Evolutionary conservation across 2,329 filamentous ascomycete species (phyloP), one percentile per base, ranked within the genome.

Genomic region (Bipolaris victoriae): DNA sequence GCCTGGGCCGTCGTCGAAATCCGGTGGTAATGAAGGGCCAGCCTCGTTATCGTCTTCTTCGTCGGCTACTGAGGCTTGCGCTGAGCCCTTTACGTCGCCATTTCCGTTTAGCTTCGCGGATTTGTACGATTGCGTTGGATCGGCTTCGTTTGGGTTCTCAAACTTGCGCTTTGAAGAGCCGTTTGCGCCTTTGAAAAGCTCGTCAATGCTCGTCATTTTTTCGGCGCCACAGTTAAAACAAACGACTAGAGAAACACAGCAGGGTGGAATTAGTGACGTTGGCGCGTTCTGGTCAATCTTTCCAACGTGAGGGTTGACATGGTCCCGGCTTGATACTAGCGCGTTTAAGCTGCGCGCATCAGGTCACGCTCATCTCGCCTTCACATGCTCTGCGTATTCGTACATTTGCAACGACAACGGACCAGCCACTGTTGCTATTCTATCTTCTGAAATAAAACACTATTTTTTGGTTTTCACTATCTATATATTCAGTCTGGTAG

Each of bases 111-210:
- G 70, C 71, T 87, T 88, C 7, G 81, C 80, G 39, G 85, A 81
- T 76, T 88, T 88, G 77, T 87, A 88, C 29, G 83, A 78, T 76
- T 83, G 80, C 64, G 83, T 81, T 76, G 85, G 81, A 67, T 84
- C 81, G 71, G 72, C 80, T 69, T 83, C 80, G 69, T 71, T 81
- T 76, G 55, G 81, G 70, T 61, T 80, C 75, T 87, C 84, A 67
- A 85, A 79, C 71, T 88, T 88, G 68, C 86, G 84, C 72, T 88
- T 88, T 16, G 73, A 74, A 16, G 81, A 75, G 18, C 80, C 72
- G 35, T 76, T 77, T 0, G 83, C 81, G 73, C 83, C 82, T 77
- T 85, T 87, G 78, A 88, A 88, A 15, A 88, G 81, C 43, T 88
- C 84, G 70, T 87, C 84, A 62, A 87, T 82, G 70, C 81, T 86